These are phyloP conservation scores for Excoecaria agallocha DNA, from an alignment of 345 rosid species.

Conservation along the genomic window DNA sequence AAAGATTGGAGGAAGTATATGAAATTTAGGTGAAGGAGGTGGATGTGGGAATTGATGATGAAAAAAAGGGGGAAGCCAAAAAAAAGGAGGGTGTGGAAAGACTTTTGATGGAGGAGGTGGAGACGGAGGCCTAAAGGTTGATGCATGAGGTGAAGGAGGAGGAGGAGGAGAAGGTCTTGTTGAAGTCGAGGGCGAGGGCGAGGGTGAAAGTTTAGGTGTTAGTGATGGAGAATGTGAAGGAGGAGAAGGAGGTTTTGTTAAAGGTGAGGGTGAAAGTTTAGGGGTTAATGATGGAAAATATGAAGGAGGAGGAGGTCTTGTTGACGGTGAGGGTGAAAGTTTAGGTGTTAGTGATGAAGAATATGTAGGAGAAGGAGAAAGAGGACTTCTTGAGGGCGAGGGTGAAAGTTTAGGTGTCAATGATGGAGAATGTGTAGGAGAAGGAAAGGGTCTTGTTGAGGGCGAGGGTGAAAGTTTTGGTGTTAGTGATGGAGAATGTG, in stretches of 20 bases:
- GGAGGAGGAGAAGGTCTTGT: not conserved
- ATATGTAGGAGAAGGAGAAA: not conserved
- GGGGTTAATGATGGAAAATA: not conserved
- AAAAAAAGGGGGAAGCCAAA: not conserved
- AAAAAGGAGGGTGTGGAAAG: not conserved
- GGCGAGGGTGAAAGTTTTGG: not conserved
- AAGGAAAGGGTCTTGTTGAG: too few relatives aligned
- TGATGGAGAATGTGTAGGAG: not conserved
- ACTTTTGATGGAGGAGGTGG: not conserved
- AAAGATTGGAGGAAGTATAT: too few relatives aligned
- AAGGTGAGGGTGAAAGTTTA: not conserved
- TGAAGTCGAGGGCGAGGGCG: too few relatives aligned
- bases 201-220: not conserved
- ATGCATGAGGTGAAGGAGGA: not conserved
- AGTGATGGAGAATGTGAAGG: not conserved
- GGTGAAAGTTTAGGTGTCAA: not conserved
- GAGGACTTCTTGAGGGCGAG: not conserved
- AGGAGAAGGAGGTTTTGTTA: not conserved
- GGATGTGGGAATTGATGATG: not conserved
- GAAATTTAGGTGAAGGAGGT: not conserved
- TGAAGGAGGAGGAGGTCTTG: too few relatives aligned
- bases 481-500: not conserved
- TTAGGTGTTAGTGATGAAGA: not conserved
- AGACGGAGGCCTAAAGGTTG: not conserved
- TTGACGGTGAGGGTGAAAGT: not conserved